A percentile compares a stretch with the other conserved stretches of the same genome.
These are phyloP conservation scores for Saccharomycopsis sp. DNA, from an alignment of 805 yeast genomes.

Conservation along the genomic window DNA sequence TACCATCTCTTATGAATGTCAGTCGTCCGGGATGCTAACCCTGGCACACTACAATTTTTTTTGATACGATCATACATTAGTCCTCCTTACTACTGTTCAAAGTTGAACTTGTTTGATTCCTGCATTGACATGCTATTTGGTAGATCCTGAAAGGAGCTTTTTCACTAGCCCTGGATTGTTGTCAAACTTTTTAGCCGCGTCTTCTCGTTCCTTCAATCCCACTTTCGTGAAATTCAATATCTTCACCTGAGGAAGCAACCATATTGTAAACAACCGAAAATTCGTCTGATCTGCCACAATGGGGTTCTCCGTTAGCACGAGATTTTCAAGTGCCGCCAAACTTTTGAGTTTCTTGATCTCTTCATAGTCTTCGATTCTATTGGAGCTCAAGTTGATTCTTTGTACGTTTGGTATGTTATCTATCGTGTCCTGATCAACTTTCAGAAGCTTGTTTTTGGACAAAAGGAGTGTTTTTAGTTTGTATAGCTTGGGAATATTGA, in stretches of 20 bases:
- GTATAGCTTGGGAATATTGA: conserved; percentile 39
- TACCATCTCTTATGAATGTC: too few species aligned
- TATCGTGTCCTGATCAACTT: conserved; percentile 32
- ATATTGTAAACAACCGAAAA: conserved; percentile 55
- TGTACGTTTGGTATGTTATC: conserved; percentile 40
- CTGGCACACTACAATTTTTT: too few species aligned
- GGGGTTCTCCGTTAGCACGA: conserved; percentile 56
- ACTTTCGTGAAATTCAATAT: conserved; percentile 66
- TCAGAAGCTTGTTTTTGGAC: conserved; percentile 53
- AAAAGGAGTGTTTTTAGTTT: conserved; percentile 48
- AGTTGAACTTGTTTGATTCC: too few species aligned
- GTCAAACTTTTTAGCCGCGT: conserved; percentile 41
- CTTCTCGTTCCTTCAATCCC: conserved; percentile 43
- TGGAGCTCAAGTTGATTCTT: conserved; percentile 46
- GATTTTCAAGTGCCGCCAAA: conserved; percentile 33
- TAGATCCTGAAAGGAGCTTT: neutral
- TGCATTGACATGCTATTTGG: too few species aligned
- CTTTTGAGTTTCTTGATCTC: conserved; percentile 35
- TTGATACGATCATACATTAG: too few species aligned
- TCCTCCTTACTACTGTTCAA: too few species aligned
- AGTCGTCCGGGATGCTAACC: too few species aligned
- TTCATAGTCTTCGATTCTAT: conserved; percentile 40
- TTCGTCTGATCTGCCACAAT: conserved; percentile 35
- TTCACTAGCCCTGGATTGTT: conserved; percentile 6
- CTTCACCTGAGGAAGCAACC: conserved; percentile 55